Evolutionary conservation across 805 yeast genomes (phyloP), one percentile per base, ranked within the genome.

Genomic region (Candida silvicultrix): DNA sequence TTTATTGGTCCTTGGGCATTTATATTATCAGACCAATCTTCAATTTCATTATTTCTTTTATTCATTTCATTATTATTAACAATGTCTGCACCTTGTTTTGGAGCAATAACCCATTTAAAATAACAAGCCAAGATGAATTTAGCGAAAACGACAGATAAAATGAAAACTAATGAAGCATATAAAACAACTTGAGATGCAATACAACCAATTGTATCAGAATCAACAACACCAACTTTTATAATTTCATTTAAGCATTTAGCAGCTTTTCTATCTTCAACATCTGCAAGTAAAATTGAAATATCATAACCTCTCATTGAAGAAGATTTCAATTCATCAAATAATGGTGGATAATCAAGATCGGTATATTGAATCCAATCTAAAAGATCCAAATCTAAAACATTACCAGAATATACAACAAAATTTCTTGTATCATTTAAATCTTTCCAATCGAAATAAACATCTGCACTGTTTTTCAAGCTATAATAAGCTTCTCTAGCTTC

Each of bases 131-230:
- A 71, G 14, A 85, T 46, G 57, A 94, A 94, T 66, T 90, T 90
- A 38, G 73, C 72, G 44, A 82, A 59, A 21, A 89, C 95, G 45
- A 94, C 78, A 2, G 95, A 76, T 47, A 94, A 71, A 56, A 94
- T 90, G 61, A 94, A 89, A 10, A 85, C 83, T 57, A 94, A 74
- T 1, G 97, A 86, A 7, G 85, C 75, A 55, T 80, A 79, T 49
- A 94, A 74, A 1, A 94, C 97, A 36, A 90, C 81, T 45, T 81
- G 70, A 0, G 97, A 89, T 0, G 96, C 95, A 59, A 94, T 81
- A 68, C 99, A 94, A 6, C 99, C 99, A 57, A 94, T 80, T 7
- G 96, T 81, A 35, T 86, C 87, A 2, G 90, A 80, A 60, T 94
- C 98, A 38, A 94, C 78, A 42, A 80, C 81, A 20, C 99, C 99